Evolutionary conservation across 2,329 filamentous ascomycete genomes (phyloP).

Genomic region (Pseudogymnoascus sp.): DNA sequence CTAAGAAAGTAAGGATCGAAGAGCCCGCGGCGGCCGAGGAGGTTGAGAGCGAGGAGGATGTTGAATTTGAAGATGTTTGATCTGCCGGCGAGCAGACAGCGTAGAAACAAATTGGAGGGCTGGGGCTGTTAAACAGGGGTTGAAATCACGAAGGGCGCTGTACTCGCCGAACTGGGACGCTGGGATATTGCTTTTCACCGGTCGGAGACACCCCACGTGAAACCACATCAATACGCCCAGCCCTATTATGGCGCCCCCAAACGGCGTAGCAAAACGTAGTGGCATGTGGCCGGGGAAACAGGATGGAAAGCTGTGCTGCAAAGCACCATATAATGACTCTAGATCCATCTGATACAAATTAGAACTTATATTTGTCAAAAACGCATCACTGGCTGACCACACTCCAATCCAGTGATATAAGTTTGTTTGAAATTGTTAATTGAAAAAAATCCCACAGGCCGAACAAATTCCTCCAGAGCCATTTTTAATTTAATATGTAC

Average conservation of each 20-base stretch:
- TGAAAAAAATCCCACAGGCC: neutral
- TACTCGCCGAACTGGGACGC: neutral
- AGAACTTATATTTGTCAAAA: neutral
- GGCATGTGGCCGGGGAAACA: neutral
- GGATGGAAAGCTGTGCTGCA: neutral
- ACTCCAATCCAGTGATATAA: neutral
- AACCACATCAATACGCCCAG: neutral
- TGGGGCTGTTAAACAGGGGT: neutral
- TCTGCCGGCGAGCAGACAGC: neutral
- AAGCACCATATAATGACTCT: neutral
- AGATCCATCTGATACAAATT: neutral
- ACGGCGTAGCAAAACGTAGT: neutral
- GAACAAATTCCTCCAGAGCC: neutral
- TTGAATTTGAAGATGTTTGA: conserved; percentile 52
- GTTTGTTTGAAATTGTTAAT: conserved; percentile 1
- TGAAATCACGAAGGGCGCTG: neutral
- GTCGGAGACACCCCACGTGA: neutral
- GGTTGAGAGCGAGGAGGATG: conserved; percentile 43
- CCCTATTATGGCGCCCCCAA: too few species aligned
- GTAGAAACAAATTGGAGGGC: neutral
- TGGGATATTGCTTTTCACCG: neutral
- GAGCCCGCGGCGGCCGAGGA: conserved; percentile 30
- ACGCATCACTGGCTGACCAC: neutral
- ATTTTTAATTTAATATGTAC: neutral
- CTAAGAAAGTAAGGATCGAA: conserved; percentile 57